These are phyloP conservation scores for Ceriops decandra DNA, from an alignment of 345 rosid genomes.

Conservation along the genomic window DNA sequence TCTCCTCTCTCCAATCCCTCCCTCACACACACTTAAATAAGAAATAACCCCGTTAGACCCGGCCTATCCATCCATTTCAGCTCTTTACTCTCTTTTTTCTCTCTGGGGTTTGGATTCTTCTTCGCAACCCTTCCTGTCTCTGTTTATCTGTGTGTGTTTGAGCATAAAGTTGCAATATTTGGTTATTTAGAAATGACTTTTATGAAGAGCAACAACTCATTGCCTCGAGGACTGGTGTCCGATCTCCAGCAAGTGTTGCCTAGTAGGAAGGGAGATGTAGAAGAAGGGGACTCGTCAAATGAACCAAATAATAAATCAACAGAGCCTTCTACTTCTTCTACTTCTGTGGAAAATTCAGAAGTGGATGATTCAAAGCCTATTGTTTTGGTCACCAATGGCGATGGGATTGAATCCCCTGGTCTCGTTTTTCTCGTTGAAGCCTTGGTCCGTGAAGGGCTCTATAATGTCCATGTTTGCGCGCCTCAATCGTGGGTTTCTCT, in stretches of 20 bases:
- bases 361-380: constrained; percentile 14
- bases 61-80: neutral
- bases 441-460: constrained; percentile 19
- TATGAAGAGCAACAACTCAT: constrained; percentile 29
- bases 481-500: constrained; percentile 35
- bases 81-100: neutral
- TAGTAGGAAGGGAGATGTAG: constrained; percentile 14
- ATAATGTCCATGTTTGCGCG: constrained; percentile 34
- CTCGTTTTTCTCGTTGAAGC: constrained; percentile 33
- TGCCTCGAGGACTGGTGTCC: constrained; percentile 36
- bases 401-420: constrained; percentile 41
- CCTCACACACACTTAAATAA: neutral
- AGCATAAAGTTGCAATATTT: neutral
- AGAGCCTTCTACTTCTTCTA: neutral
- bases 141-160: neutral
- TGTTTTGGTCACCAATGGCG: constrained; percentile 32
- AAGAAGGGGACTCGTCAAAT: neutral
- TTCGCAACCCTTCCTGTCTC: neutral
- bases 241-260: constrained; percentile 34
- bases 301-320: neutral
- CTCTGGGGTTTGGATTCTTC: neutral
- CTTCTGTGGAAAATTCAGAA: neutral
- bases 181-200: constrained; percentile 12
- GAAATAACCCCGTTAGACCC: neutral
- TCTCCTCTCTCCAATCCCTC: neutral